Evolutionary conservation across 768 basidiomycete genomes (phyloP).

Genomic region (Mycena crocata): DNA sequence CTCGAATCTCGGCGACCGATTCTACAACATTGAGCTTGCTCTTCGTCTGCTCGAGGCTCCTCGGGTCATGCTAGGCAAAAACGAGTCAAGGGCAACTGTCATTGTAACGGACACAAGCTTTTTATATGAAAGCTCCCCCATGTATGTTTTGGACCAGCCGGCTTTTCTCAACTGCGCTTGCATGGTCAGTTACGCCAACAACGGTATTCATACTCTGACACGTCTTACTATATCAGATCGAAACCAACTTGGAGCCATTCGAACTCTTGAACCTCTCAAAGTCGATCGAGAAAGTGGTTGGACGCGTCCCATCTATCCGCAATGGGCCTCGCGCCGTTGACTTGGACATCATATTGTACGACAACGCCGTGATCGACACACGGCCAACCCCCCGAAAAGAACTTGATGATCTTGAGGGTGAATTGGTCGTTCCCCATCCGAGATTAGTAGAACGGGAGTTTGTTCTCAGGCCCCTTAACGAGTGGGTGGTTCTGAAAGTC

Average conservation of each 20-base stretch:
- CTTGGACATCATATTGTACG: slow-evolving; percentile 88
- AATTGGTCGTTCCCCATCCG: slow-evolving; percentile 89
- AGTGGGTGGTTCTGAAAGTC: slow-evolving; percentile 67
- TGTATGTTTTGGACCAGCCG: slow-evolving; percentile 95
- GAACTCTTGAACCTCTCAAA: slow-evolving; percentile 76
- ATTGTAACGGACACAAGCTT: slow-evolving; percentile 77
- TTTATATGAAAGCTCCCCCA: slow-evolving; percentile 92
- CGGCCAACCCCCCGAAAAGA: slow-evolving; percentile 52
- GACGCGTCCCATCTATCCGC: slow-evolving; percentile 80
- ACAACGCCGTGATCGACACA: slow-evolving; percentile 68
- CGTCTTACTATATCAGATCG: slow-evolving; percentile 61
- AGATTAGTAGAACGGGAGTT: slow-evolving; percentile 89
- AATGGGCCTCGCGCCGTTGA: slow-evolving; percentile 94
- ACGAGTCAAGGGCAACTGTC: slow-evolving; percentile 52
- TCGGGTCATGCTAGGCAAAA: slow-evolving; percentile 39
- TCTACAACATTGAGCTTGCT: slow-evolving; percentile 84
- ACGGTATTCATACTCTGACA: neutral
- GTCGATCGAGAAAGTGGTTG: slow-evolving; percentile 76
- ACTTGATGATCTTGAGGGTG: slow-evolving; percentile 67
- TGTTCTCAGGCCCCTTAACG: slow-evolving; percentile 86
- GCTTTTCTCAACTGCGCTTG: slow-evolving; percentile 93
- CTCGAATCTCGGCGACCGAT: slow-evolving; percentile 90
- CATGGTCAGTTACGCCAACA: slow-evolving; percentile 64
- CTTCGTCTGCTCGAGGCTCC: slow-evolving; percentile 76
- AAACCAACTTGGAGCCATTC: slow-evolving; percentile 74